A percentile compares a stretch with the other conserved stretches of the same genome.
These are phyloP conservation scores for Tillandsia leiboldiana DNA, from an alignment of 176 grass and related monocot species.

Conservation along the genomic window DNA sequence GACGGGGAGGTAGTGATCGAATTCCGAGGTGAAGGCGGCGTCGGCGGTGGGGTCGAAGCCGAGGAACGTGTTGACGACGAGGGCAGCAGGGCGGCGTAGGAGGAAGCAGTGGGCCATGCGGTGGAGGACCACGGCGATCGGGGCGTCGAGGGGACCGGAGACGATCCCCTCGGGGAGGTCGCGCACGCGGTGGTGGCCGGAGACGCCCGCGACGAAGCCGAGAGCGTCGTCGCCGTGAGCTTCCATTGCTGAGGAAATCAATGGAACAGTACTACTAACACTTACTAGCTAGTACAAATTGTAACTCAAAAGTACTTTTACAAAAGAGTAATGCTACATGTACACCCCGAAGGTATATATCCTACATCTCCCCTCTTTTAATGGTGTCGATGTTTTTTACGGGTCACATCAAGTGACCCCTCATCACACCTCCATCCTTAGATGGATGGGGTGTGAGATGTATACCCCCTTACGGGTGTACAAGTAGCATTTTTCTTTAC, in stretches of 20 bases:
- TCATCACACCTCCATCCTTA: no score
- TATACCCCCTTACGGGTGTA: no score
- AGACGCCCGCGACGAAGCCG: slow-evolving; percentile 16
- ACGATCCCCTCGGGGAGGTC: slow-evolving; percentile 53
- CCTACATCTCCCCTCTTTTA: no score
- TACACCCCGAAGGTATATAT: no score
- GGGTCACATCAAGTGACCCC: no score
- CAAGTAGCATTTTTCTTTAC: no score
- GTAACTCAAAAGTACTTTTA: background rate
- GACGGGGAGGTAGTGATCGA: slow-evolving; percentile 22
- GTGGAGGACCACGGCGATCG: slow-evolving; percentile 31
- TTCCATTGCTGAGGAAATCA: slow-evolving; percentile 5
- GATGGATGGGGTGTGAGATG: no score
- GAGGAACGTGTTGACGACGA: slow-evolving; percentile 40
- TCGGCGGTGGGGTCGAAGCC: slow-evolving; percentile 21
- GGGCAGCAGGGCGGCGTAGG: slow-evolving; percentile 9
- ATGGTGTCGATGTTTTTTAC: no score
- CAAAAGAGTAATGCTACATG: no score
- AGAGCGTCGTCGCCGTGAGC: slow-evolving; percentile 27
- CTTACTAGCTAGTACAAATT: no score
- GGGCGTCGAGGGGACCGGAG: slow-evolving; percentile 29
- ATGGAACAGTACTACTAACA: no score
- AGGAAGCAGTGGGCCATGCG: slow-evolving; percentile 20
- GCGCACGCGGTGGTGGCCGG: slow-evolving; percentile 25
- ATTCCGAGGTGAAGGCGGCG: slow-evolving; percentile 6